Base-by-base conservation (phyloP, 192 early-diverging fungal genomes). In the Entophlyctis helioformis region DNA sequence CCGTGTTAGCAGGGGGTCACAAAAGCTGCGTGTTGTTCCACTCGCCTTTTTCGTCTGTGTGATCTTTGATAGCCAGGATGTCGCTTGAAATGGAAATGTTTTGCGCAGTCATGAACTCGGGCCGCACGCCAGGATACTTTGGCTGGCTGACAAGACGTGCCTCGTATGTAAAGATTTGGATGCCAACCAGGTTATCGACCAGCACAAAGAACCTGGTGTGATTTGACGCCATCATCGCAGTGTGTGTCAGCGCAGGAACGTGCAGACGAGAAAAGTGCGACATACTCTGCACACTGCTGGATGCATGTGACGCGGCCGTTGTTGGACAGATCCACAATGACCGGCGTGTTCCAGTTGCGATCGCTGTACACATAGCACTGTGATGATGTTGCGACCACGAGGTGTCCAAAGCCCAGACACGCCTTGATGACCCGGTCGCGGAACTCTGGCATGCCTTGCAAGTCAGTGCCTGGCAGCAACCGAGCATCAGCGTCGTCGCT, bases 311-410 rank as follows among this genome's bases (percentile, higher is more conserved):
- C 74, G 22, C 74, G 53, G 21, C 74, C 74, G 46, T 69, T 69
- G 39, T 64, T 73, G 22, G 56, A 23, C 49, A 76, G 35, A 40
- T 76, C 74, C 10, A 75, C 53, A 37, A 76, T 72, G 2, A 56
- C 63, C 1, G 74, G 74, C 22, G 74, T 76, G 46, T 76, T 76
- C 74, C 74, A 76, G 54, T 76, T 76, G 19, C 55, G 69, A 16
- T 73, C 71, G 48, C 42, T 66, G 48, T 75, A 75, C 18, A 76
- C 43, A 44, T 76, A 74, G 48, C 74, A 76, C 38, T 76, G 74
- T 1, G 59, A 44, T 6, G 61, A 66, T 16, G 74, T 76, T 0
- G 67, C 60, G 0, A 76, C 67, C 20, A 76, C 50, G 19, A 76
- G 44, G 45, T 76, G 56, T 4, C 52, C 56, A 45, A 71, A 74